phyloP scores from a whole-genome alignment of 768 basidiomycete genomes.

The Tulasnella sp. region DNA sequence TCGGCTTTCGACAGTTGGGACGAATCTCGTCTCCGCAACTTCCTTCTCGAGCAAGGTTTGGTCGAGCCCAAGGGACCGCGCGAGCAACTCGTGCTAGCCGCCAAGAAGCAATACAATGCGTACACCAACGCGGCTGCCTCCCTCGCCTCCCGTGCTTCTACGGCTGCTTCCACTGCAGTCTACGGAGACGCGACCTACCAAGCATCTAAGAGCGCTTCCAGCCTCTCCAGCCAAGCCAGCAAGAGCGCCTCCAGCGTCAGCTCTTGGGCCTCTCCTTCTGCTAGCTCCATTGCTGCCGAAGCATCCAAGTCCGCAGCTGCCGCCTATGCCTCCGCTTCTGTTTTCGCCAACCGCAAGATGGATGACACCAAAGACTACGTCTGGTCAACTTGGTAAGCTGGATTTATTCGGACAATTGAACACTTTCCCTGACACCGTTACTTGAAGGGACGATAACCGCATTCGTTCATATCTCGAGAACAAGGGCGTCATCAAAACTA shows the following conservation, averaged over 20 bases:
- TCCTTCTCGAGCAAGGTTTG: constrained; percentile 84
- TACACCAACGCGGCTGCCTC: constrained; percentile 65
- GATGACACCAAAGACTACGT: constrained; percentile 84
- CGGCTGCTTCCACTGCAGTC: constrained; percentile 56
- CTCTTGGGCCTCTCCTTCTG: constrained; percentile 16
- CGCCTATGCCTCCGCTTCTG: constrained; percentile 26
- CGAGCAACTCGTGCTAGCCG: constrained; percentile 79
- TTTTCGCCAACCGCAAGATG: constrained; percentile 46
- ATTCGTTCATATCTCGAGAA: constrained; percentile 73
- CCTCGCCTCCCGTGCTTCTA: constrained; percentile 56
- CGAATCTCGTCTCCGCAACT: constrained; percentile 78
- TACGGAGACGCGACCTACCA: constrained; percentile 52
- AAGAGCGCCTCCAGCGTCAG: constrained; percentile 33
- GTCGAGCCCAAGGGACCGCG: constrained; percentile 76
- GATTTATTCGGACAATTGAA: neutral
- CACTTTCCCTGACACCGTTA: neutral
- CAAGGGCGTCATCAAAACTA: constrained; percentile 71
- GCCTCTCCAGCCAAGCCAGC: constrained; percentile 33
- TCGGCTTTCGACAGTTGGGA: constrained; percentile 79
- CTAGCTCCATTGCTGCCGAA: constrained; percentile 36
- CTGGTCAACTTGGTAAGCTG: constrained; percentile 73
- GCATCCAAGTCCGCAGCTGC: constrained; percentile 49
- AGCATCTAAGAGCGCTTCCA: constrained; percentile 44
- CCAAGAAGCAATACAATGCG: constrained; percentile 61
- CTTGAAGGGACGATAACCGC: constrained; percentile 61